Base-by-base conservation (phyloP, 202 grass and related monocot species). In the Tripidium arundinaceum region DNA sequence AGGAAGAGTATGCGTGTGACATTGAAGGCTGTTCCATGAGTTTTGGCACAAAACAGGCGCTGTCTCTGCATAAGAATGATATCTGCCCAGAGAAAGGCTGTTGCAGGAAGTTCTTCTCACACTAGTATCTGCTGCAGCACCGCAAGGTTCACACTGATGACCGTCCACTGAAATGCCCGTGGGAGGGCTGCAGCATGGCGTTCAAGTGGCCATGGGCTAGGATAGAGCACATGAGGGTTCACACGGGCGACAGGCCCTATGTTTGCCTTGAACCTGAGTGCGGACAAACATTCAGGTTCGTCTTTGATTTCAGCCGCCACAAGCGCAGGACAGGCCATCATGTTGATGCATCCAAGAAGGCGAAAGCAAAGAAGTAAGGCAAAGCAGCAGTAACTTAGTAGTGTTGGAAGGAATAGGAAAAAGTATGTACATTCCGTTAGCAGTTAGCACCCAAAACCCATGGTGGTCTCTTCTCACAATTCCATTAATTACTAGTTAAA, bases 121-220 rank as follows among this genome's bases (percentile, higher is more conserved):
- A 99, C 83, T 96, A 88, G 80, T 93, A 99, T 74, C 89, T 99
- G 54, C 83, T 85, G 55, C 90, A 84, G 83, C 96, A 99, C 66
- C 84, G 85, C n/a, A 99, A 96, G 76, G 96, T 99, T 24, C 96
- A 99, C 78, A 78, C 13, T 2, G 96, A 96, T 38, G 90, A 93
- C 28, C 86, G 92, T 2, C 96, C 92, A 10, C 85, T 33, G 22
- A 90, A 86, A 54, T 99, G 96, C 80, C 70, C 86, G 5, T 99
- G 96, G 96, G 86, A 96, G 76, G 96, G 83, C 34, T 99, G 96
- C 77, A 36, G 42, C 37, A 91, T 90, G 89, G 83, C 90, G 45
- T 99, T 99, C 92, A 99, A 96, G 83, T 99, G 96, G 96, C 27
- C 88, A 36, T 99, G 96, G 96, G 88, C 96, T 26, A 88, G 96